phyloP scores from a whole-genome alignment of 2,329 filamentous ascomycete species.

The Sarocladium oryzae region DNA sequence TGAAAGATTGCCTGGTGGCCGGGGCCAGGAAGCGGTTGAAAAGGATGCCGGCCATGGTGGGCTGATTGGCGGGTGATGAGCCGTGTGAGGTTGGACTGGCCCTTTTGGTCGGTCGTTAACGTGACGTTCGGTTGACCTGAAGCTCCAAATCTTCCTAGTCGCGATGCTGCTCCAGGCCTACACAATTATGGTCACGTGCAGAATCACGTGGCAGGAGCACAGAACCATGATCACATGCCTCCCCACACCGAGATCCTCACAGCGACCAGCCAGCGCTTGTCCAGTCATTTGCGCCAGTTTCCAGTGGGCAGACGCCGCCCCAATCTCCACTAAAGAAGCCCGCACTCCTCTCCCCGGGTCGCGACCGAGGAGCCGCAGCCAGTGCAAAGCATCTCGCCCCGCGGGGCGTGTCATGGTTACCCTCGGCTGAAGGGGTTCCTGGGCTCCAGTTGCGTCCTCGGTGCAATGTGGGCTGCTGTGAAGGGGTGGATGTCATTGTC shows the following conservation, averaged over 20 bases:
- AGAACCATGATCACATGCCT: slow-evolving; percentile 9
- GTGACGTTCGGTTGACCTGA: background rate
- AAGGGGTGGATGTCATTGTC: background rate
- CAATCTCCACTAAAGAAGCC: slow-evolving; percentile 2
- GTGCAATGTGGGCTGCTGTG: background rate
- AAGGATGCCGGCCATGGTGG: slow-evolving; percentile 29
- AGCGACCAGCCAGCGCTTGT: too few species aligned
- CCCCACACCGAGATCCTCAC: background rate
- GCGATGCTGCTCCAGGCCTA: background rate
- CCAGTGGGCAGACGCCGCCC: too few species aligned
- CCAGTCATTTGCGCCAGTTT: too few species aligned
- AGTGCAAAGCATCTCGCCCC: background rate
- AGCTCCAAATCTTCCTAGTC: background rate
- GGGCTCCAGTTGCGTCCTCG: background rate
- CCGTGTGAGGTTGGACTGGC: background rate
- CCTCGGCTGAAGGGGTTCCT: slow-evolving; percentile 16
- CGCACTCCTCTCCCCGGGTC: background rate
- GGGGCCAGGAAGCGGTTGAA: slow-evolving; percentile 28
- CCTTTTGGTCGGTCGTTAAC: background rate
- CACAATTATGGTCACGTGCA: background rate
- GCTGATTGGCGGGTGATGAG: background rate
- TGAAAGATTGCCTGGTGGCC: slow-evolving; percentile 15
- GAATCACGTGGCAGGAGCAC: background rate
- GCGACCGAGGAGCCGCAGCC: background rate
- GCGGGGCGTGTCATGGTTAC: slow-evolving; percentile 14